Conservation (phyloP, 2,329 filamentous ascomycete genomes). For the Penicillium glabrum region DNA sequence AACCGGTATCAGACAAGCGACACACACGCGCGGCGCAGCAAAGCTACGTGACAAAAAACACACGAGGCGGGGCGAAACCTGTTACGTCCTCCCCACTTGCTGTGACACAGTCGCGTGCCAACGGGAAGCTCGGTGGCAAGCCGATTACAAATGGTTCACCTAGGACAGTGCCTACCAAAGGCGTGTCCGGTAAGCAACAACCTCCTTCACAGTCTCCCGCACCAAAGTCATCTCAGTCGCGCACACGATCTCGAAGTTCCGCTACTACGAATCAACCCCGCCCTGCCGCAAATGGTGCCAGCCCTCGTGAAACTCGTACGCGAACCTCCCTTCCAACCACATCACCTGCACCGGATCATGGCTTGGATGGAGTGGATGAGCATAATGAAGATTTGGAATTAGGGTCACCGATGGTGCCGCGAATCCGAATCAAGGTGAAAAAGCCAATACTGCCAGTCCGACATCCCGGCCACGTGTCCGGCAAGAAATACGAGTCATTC, state of each 20-base stretch:
- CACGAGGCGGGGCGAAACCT: constrained; percentile 24
- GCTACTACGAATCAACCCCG: constrained; percentile 20
- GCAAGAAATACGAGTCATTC: constrained; percentile 52
- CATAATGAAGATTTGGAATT: constrained; percentile 21
- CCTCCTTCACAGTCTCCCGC: constrained; percentile 28
- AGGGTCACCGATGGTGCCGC: constrained; percentile 29
- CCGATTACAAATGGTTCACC: constrained; percentile 33
- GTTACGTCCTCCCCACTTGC: constrained; percentile 34
- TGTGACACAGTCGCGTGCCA: constrained; percentile 28
- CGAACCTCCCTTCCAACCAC: constrained; percentile 26
- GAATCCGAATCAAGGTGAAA: constrained; percentile 50
- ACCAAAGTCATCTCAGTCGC: constrained; percentile 25
- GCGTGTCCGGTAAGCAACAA: constrained; percentile 20
- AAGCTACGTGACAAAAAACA: constrained; percentile 31
- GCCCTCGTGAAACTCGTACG: constrained; percentile 25
- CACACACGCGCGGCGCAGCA: constrained; percentile 45
- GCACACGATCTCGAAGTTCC: constrained; percentile 32
- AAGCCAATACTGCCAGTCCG: constrained; percentile 52
- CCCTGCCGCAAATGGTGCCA: constrained; percentile 22
- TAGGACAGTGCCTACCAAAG: constrained; percentile 24
- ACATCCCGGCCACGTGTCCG: constrained; percentile 52
- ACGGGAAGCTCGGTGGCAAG: constrained; percentile 33
- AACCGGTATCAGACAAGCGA: constrained; percentile 49
- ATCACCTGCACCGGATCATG: constrained; percentile 13
- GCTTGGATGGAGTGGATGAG: constrained; percentile 11